Base-by-base conservation (phyloP, 768 basidiomycete species). In the Krasilnikovozyma curviuscula region DNA sequence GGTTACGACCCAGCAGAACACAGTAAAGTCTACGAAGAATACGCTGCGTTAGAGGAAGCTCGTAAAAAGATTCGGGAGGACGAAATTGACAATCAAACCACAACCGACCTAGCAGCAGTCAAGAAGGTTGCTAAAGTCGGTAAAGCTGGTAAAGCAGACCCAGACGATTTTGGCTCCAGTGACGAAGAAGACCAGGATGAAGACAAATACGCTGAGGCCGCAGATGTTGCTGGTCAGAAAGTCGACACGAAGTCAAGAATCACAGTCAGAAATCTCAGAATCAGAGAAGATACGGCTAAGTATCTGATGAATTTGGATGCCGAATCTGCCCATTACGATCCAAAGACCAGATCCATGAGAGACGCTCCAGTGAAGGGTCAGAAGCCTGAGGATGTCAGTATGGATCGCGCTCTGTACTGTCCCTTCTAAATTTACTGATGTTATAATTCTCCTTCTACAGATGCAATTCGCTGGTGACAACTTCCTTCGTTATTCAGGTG, bases 301-400 rank as follows among this genome's bases (percentile, higher is more conserved):
- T 98, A 98, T 63, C 74, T 98, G 60, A 82, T 91, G 64, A 98
- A 97, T 63, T 64, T 98, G 63, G 88, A 97, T 64, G 81, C 81
- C 1, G 79, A 84, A 0, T 86, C 83, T 58, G 93, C 93, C 8
- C 95, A 97, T 68, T 98, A 98, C 62, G 93, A 98, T 61, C 93
- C 93, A 40, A 98, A 98, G 69, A 97, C 93, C 12, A 79, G 93
- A 60, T 95, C 91, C 7, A 98, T 98, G 93, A 81, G 93, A 66
- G 93, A 98, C 59, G 89, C 91, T 34, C 93, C 91, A 0, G 52
- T 78, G 13, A 76, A 74, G 62, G 74, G 76, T 56, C 69, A 83
- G 23, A 70, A 77, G 6, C 67, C 83, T n/a, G 86, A 91, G 65
- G 91, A 97, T 59, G 88, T 89, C 61, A 43, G 81, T 67, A 7